Evolutionary conservation across 2,329 filamentous ascomycete genomes (phyloP).

Genomic region (Leptographium lundbergii): DNA sequence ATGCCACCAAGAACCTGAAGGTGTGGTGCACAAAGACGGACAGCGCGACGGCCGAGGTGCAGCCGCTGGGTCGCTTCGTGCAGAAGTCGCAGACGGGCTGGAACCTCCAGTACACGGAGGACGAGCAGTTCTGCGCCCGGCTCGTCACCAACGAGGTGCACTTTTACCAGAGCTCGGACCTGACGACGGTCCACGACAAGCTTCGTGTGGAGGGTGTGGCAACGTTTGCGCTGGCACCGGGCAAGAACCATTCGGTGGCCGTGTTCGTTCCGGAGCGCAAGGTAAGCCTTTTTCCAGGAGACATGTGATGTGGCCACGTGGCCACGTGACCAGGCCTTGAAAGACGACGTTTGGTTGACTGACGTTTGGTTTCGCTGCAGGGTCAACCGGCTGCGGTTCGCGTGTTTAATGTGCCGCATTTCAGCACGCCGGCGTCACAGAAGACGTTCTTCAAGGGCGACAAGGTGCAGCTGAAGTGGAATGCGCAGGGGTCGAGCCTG

Average conservation of each 20-base stretch:
- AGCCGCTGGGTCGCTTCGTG: conserved; percentile 77
- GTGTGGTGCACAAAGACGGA: conserved; percentile 81
- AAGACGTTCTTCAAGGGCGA: conserved; percentile 99
- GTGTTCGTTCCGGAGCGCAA: conserved; percentile 94
- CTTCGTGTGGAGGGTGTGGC: conserved; percentile 80
- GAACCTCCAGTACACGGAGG: conserved; percentile 93
- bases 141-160: conserved; percentile 95
- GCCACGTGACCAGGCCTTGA: no score
- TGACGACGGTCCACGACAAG: conserved; percentile 88
- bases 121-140: conserved; percentile 88
- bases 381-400: conserved; percentile 89
- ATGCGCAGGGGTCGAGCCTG: conserved; percentile 76
- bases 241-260: conserved; percentile 81
- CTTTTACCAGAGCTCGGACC: conserved; percentile 82
- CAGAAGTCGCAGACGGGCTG: conserved; percentile 92
- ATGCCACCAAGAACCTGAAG: conserved; percentile 93
- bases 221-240: conserved; percentile 82
- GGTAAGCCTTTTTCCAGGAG: conserved; percentile 34
- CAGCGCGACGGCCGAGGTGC: conserved; percentile 42
- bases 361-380: conserved; percentile 26
- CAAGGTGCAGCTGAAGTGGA: conserved; percentile 98
- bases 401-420: conserved; percentile 86
- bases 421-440: conserved; percentile 71
- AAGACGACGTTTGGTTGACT: no score
- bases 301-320: no score